These are phyloP conservation scores for Kurtzmaniella fragi DNA, from an alignment of 805 yeast genomes.

Conservation along the genomic window DNA sequence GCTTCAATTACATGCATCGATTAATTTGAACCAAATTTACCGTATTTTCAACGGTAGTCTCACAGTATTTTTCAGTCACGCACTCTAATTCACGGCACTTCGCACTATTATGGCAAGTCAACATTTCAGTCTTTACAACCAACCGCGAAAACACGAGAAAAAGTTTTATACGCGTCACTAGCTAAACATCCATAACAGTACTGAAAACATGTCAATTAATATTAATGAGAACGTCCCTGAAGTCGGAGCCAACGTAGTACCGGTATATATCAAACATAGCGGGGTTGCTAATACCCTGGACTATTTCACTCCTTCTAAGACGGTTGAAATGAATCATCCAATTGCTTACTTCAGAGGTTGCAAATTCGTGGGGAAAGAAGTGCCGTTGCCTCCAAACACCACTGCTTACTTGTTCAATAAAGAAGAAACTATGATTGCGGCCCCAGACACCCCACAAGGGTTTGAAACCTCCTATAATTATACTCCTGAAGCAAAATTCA, in stretches of 20 bases:
- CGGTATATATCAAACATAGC: conserved; percentile 21
- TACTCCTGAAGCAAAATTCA: conserved; percentile 18
- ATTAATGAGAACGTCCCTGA: conserved; percentile 7
- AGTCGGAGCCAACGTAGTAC: conserved; percentile 19
- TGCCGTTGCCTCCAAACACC: conserved; percentile 12
- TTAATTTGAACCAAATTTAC: too few species aligned
- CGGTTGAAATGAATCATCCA: conserved; percentile 7
- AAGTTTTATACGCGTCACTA: too few species aligned
- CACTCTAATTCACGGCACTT: too few species aligned
- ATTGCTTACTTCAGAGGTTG: conserved; percentile 32
- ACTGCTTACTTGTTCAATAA: conserved; percentile 23
- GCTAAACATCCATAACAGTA: too few species aligned
- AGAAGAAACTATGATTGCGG: conserved; percentile 14
- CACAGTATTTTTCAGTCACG: too few species aligned
- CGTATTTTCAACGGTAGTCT: too few species aligned
- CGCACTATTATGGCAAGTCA: too few species aligned
- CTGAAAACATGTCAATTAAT: conserved; percentile 1
- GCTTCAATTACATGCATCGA: too few species aligned
- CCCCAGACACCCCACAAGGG: conserved; percentile 8
- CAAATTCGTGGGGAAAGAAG: conserved; percentile 21
- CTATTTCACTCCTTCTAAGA: conserved; percentile 27
- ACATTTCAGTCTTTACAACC: too few species aligned
- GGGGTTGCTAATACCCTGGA: conserved; percentile 30
- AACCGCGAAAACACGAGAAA: neutral
- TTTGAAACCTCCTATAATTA: conserved; percentile 16